Evolutionary conservation across 2,329 filamentous ascomycete species (phyloP).

Genomic region (Fonsecaea monophora): DNA sequence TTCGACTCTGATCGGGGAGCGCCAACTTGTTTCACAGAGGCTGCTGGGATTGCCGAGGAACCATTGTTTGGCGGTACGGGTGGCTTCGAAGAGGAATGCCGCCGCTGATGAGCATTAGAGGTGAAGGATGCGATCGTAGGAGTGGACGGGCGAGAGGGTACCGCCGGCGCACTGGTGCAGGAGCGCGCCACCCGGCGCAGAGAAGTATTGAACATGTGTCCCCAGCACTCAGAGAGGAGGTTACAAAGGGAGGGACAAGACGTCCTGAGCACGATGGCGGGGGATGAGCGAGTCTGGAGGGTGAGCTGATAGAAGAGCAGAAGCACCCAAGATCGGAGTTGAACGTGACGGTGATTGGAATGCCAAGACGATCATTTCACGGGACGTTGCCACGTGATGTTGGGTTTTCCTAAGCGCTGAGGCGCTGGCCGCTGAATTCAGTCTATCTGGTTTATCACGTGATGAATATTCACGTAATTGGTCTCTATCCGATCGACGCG

Average conservation of each 20-base stretch:
- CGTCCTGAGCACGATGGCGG: slow-evolving; percentile 16
- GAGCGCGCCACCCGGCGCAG: slow-evolving; percentile 53
- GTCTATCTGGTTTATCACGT: too few relatives aligned
- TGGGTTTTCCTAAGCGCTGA: too few relatives aligned
- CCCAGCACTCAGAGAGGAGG: slow-evolving; percentile 8
- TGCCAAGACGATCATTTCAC: not conserved
- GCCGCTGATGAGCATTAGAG: slow-evolving; percentile 52
- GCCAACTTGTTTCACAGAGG: slow-evolving; percentile 40
- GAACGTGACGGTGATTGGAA: slow-evolving; percentile 1
- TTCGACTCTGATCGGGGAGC: slow-evolving; percentile 38
- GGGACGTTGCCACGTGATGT: too few relatives aligned
- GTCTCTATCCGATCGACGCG: not conserved
- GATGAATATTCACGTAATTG: not conserved
- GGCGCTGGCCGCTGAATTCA: too few relatives aligned
- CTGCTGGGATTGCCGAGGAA: slow-evolving; percentile 41
- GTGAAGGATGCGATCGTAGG: slow-evolving; percentile 46
- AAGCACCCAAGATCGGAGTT: slow-evolving; percentile 23
- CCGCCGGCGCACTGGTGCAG: slow-evolving; percentile 46
- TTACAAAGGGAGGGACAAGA: slow-evolving; percentile 5
- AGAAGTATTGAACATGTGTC: slow-evolving; percentile 54
- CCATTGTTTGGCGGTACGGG: slow-evolving; percentile 55
- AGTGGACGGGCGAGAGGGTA: slow-evolving; percentile 44
- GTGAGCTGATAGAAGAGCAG: slow-evolving; percentile 31
- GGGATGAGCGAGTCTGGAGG: slow-evolving; percentile 6
- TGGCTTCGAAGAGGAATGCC: slow-evolving; percentile 58